Evolutionary conservation across 2,329 filamentous ascomycete species (phyloP), one percentile per base, ranked within the genome.

Genomic region (Beauveria bassiana): DNA sequence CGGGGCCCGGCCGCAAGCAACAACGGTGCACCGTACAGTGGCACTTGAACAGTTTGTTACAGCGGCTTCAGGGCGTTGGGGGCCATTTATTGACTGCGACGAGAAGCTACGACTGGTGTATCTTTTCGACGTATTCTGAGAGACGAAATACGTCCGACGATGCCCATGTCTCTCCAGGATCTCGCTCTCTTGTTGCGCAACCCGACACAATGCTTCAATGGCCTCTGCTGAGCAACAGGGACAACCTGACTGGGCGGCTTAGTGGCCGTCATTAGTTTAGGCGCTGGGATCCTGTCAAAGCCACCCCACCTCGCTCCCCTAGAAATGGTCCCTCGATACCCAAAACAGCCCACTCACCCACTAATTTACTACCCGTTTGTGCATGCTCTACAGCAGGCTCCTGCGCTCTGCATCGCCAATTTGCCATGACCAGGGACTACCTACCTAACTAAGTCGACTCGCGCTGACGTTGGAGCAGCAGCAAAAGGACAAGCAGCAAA

Each of bases 401-500:
- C 46, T 24, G 46, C 26, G 51, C 31, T 12, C 40, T 45, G 40
- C 52, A 55, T 22, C 43, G 26, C 34, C 54, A 57, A 57, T 24
- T 38, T 55, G 34, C 26, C 38, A 24, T 16, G 34, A 4, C 42
- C 40, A 43, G 18, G 40, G 14, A 43, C 42, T 22, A 2, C 22
- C 22, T 22, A 22, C 22, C 22, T n/a, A 18, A 20, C 42, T 9
- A 43, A 20, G 31, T 34, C 31, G 12, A 57, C 46, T 42, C 38
- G 38, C 18, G 56, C 56, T 59, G 56, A 59, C 56, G 34, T 59
- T 59, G 46, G 46, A 59, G 24, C 34, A 59, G 34, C 8, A 42
- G 20, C 24, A 51, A 51, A 58, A 31, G 8, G 34, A 20, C 8
- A 34, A 34, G 16, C 10, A 46, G 28, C 8, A 34, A 34, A 22